Conservation (phyloP, 2,329 filamentous ascomycete species). For the Drechslerella coelobrocha region DNA sequence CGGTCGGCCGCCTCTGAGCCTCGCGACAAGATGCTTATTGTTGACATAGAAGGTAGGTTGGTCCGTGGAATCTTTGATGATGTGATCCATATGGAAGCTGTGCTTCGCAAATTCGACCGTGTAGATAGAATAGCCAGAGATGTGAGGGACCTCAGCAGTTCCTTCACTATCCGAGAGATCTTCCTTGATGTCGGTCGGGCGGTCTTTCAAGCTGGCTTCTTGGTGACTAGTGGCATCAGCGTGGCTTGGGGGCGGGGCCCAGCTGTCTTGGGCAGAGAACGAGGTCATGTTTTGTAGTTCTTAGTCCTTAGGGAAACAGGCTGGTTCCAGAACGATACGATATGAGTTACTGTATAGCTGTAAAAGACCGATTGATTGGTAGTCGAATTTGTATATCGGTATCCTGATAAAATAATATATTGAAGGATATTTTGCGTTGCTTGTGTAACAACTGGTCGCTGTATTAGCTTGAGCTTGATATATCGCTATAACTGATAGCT, state of each 20-base stretch:
- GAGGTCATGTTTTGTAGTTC: background rate
- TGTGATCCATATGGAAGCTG: conserved; percentile 36
- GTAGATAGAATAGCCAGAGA: conserved; percentile 28
- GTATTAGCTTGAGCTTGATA: no score
- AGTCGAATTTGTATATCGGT: no score
- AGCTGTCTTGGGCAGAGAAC: background rate
- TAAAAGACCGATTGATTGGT: no score
- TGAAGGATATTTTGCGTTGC: no score
- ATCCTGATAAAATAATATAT: no score
- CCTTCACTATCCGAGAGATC: conserved; percentile 5
- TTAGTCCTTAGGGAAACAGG: no score
- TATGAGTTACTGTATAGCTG: no score
- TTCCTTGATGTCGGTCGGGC: conserved; percentile 18
- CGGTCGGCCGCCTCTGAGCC: conserved; percentile 28
- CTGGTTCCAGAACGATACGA: no score
- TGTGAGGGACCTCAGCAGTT: conserved; percentile 15
- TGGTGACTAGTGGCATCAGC: background rate
- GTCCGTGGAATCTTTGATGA: conserved; percentile 34
- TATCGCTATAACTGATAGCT: no score
- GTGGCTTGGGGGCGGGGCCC: conserved; percentile 20
- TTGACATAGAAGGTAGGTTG: conserved; percentile 21
- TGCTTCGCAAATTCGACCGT: conserved; percentile 37
- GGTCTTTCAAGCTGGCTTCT: background rate
- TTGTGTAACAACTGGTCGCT: no score
- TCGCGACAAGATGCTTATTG: conserved; percentile 24